Evolutionary conservation across 345 rosid species (phyloP), one percentile per base, ranked within the genome.

Genomic region (Populus pruinosa): DNA sequence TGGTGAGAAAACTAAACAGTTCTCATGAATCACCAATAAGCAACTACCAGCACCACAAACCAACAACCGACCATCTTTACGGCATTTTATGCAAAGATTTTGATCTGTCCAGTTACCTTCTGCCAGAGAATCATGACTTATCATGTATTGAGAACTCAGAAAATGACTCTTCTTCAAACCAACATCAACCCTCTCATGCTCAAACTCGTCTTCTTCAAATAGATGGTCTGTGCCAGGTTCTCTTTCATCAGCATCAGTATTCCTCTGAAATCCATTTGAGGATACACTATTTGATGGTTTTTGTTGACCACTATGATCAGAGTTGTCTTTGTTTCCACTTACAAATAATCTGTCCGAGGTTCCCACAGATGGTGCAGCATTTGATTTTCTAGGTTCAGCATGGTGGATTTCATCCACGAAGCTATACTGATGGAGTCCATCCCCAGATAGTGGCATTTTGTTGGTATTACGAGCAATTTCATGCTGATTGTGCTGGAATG

Each of bases 51-150:
- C 73, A 78, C 72, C 80, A 79, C 96, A 91, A 49, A 69, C 76
- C 72, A 90, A 81, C 71, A 88, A 36, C 73, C 56, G 86, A 76
- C 87, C 89, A 70, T 81, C 87, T 73, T 83, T 76, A 74, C 82
- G 72, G 79, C 96, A 91, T 83, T 85, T 88, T 36, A 81, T 80
- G 75, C 96, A 91, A 21, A 80, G 74, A 75, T 82, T 86, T 79
- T 82, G 82, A 76, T 78, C 82, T 23, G 82, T 78, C 81, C 78
- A 78, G 66, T 84, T 75, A 74, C 67, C 70, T 21, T 62, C 76
- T 33, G 72, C 72, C 66, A 68, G 59, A 21, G 78, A 72, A 79
- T 79, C 77, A 65, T 72, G 74, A 76, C 68, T 61, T 38, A 72
- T 33, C 9, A 69, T 70, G 44, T 77, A 67, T 20, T 75, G 85